A percentile compares a stretch with the other conserved stretches of the same genome.
These are phyloP conservation scores for Rhodotorula sp. DNA, from an alignment of 1,284 basidiomycete genomes.

Conservation along the genomic window DNA sequence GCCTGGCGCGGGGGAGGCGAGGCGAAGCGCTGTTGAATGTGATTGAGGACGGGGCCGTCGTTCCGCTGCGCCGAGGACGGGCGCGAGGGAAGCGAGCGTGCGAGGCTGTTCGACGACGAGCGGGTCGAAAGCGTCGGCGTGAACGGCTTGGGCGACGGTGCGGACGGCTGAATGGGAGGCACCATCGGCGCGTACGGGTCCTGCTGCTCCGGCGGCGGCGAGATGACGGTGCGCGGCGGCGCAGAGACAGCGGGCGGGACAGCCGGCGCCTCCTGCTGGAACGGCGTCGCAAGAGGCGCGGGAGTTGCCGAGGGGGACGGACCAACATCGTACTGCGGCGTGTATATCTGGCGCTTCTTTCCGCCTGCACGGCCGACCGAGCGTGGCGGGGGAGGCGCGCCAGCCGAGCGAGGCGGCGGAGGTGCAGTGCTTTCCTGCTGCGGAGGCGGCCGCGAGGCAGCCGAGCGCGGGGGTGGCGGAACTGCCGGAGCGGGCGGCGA, in stretches of 20 bases:
- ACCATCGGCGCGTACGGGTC: neutral
- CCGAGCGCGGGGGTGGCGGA: no score
- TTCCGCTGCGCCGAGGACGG: constrained; percentile 15
- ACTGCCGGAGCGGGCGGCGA: no score
- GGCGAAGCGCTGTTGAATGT: constrained; percentile 35
- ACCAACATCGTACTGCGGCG: neutral
- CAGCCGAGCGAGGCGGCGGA: neutral
- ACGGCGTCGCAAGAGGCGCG: neutral
- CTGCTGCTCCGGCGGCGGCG: constrained; percentile 1
- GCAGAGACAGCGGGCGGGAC: no score
- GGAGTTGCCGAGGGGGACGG: neutral
- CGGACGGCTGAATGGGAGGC: neutral
- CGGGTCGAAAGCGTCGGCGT: neutral
- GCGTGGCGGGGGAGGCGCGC: neutral
- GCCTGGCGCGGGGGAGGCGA: constrained; percentile 20
- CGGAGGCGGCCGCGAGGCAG: neutral
- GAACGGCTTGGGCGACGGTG: neutral
- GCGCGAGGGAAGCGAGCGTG: constrained; percentile 6
- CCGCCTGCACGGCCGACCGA: neutral
- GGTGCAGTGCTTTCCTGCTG: neutral
- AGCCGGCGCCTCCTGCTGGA: neutral
- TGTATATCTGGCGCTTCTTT: neutral
- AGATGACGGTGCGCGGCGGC: neutral
- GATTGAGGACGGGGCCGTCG: constrained; percentile 29
- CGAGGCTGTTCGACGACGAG: constrained; percentile 2